phyloP scores from a whole-genome alignment of 139 green algal genomes.

The Pycnococcus provasolii region DNA sequence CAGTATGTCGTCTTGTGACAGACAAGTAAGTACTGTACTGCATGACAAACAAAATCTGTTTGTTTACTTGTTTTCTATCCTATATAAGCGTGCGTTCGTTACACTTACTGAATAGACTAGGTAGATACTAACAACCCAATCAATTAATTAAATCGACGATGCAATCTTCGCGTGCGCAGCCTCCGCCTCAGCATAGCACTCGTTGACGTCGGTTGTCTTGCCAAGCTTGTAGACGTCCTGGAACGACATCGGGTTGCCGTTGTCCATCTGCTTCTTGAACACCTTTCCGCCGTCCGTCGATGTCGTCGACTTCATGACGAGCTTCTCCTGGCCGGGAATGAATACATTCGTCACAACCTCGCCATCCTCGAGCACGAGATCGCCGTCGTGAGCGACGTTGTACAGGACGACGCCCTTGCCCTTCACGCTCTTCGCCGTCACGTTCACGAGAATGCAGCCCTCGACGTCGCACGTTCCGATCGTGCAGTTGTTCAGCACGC shows the following conservation, averaged over 20 bases:
- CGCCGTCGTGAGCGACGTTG: constrained; percentile 24
- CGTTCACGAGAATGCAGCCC: constrained; percentile 20
- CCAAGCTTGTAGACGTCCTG: constrained; percentile 21
- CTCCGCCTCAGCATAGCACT: background rate
- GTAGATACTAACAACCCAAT: no score
- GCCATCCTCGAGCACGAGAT: constrained; percentile 16
- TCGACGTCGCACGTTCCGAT: background rate
- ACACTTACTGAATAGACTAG: no score
- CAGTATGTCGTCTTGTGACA: no score
- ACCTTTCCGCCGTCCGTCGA: constrained; percentile 19
- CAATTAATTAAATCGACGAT: background rate
- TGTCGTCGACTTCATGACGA: background rate
- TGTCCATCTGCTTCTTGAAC: constrained; percentile 13
- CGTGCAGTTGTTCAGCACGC: background rate
- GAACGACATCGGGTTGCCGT: constrained; percentile 17
- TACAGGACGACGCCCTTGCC: constrained; percentile 7
- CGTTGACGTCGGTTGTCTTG: constrained; percentile 4
- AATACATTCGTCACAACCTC: constrained; percentile 16
- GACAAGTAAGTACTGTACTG: no score
- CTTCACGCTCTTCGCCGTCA: constrained; percentile 12
- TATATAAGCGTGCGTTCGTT: no score
- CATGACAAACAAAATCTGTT: no score
- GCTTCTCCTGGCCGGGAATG: constrained; percentile 4
- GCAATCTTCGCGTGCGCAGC: background rate
- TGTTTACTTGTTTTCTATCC: no score